Evolutionary conservation across 148 eudicot species (phyloP).

Genomic region (Salicornia ramosissima): DNA sequence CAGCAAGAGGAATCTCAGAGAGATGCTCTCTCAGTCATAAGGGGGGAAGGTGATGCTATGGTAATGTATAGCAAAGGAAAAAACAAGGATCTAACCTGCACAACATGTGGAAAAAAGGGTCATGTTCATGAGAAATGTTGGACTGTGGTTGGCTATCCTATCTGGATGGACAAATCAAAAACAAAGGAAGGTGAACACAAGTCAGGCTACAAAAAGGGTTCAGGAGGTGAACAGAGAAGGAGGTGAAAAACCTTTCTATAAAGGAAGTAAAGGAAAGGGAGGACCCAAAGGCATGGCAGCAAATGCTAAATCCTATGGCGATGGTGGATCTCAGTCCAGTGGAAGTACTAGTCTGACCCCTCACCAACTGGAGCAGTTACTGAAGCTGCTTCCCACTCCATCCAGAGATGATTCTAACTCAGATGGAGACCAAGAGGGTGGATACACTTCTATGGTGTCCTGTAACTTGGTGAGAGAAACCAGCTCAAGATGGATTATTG

Average conservation of each 20-base stretch:
- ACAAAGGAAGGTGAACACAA: not conserved
- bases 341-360: not conserved
- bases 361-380: not conserved
- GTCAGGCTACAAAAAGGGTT: not conserved
- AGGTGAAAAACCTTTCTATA: too few species aligned
- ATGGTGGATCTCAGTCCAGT: not conserved
- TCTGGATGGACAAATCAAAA: too few species aligned
- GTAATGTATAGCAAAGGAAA: not conserved
- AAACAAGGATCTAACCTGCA: not conserved
- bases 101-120: not conserved
- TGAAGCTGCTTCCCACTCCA: not conserved
- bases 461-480: not conserved
- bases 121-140: not conserved
- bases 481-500: not conserved
- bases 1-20: not conserved
- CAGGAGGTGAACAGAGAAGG: too few species aligned
- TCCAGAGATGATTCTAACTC: not conserved
- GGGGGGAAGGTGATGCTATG: not conserved
- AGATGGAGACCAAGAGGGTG: too few species aligned
- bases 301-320: not conserved
- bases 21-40: not conserved
- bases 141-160: not conserved
- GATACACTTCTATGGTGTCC: not conserved
- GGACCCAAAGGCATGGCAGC: not conserved
- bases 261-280: not conserved